These are phyloP conservation scores for Paspalum vaginatum DNA, from an alignment of 176 grass and related monocot species.

Conservation along the genomic window DNA sequence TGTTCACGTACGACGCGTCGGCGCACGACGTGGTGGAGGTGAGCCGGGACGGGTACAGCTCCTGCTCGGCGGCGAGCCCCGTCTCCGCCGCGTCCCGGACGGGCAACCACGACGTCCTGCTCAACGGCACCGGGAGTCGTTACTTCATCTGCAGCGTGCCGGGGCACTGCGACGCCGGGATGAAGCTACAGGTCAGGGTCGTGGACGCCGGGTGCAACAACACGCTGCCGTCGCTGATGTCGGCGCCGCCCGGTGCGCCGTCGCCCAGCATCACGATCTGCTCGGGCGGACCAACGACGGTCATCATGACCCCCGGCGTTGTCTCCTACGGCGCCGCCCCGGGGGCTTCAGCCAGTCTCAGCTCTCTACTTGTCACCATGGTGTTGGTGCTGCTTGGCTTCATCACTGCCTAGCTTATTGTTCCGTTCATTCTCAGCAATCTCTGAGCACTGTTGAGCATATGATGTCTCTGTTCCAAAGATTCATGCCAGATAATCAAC, in stretches of 20 bases:
- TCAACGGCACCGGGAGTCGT: background rate
- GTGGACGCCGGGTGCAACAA: background rate
- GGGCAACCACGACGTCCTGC: background rate
- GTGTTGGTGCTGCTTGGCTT: background rate
- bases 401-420: background rate
- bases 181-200: constrained; percentile 32
- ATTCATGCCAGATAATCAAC: background rate
- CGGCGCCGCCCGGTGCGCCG: background rate
- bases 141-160: constrained; percentile 45
- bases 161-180: constrained; percentile 34
- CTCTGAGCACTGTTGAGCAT: background rate
- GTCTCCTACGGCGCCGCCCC: background rate
- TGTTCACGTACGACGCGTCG: constrained; percentile 33
- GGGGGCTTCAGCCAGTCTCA: constrained; percentile 1
- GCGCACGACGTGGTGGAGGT: constrained; percentile 55
- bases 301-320: background rate
- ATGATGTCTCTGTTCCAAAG: background rate
- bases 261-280: background rate
- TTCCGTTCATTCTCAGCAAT: background rate
- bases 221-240: background rate
- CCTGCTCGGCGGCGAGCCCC: constrained; percentile 31
- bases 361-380: background rate
- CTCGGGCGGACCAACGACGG: background rate
- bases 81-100: background rate
- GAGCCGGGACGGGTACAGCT: background rate